Conservation (phyloP, 345 rosid species). For the Durio zibethinus region DNA sequence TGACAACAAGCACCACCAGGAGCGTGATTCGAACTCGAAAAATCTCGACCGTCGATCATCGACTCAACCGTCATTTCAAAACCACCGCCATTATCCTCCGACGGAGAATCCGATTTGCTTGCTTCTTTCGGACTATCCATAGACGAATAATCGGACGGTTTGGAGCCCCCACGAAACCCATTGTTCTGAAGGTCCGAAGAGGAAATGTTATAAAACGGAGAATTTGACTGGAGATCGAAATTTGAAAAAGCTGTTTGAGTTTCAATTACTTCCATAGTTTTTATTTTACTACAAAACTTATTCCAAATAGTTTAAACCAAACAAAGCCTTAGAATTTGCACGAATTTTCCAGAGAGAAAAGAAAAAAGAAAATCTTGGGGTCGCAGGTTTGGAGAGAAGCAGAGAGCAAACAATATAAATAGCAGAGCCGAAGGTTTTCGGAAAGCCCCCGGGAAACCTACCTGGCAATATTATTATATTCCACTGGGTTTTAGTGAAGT, state of each 20-base stretch:
- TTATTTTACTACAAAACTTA: not conserved
- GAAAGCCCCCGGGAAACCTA: slow-evolving; percentile 6
- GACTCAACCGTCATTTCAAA: not conserved
- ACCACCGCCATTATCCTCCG: not conserved
- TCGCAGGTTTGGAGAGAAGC: not conserved
- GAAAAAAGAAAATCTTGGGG: not conserved
- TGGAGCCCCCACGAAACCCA: slow-evolving; percentile 4
- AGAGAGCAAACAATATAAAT: not conserved
- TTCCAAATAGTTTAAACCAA: not conserved
- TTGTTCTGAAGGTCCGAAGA: slow-evolving; percentile 7
- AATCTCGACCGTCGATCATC: not conserved
- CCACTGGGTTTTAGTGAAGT: not conserved
- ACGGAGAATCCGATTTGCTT: not conserved
- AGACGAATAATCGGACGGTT: not conserved
- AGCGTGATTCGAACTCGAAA: not conserved
- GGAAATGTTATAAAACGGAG: slow-evolving; percentile 36
- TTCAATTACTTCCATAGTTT: slow-evolving; percentile 42
- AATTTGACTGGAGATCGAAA: slow-evolving; percentile 33
- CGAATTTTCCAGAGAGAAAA: not conserved
- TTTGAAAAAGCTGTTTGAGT: slow-evolving; percentile 28
- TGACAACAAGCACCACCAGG: not conserved
- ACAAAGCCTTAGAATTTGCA: not conserved
- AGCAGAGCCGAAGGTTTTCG: not conserved
- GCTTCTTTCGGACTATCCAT: not conserved
- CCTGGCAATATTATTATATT: not conserved